Percentiles rank a stretch among this genome's conserved stretches.
phyloP scores from a whole-genome alignment of 345 rosid species.

The Rhodomyrtus tomentosa region DNA sequence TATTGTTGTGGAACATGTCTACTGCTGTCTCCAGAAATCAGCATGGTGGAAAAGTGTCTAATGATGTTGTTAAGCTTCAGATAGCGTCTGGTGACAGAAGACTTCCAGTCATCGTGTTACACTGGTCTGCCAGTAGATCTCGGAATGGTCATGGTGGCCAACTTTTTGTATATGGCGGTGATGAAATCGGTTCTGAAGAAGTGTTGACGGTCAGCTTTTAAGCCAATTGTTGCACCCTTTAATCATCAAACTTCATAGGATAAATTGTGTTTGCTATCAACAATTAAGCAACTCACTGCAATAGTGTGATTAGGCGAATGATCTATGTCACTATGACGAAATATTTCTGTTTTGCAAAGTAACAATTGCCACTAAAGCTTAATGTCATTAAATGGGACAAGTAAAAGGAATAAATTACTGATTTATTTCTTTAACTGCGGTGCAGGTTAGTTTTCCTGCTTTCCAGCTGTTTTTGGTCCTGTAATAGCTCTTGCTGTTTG shows the following conservation, averaged over 20 bases:
- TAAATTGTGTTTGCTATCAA: neutral
- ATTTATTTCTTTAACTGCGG: neutral
- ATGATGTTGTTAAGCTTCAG: conserved; percentile 54
- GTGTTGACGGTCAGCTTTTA: conserved; percentile 43
- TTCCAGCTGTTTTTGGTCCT: neutral
- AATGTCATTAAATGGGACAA: neutral
- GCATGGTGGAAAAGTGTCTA: conserved; percentile 27
- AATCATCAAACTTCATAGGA: neutral
- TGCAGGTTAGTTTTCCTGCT: neutral
- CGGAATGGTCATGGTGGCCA: conserved; percentile 38
- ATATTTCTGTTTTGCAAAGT: neutral
- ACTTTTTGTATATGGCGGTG: conserved; percentile 80
- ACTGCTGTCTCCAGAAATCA: conserved; percentile 20
- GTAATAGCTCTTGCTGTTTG: neutral
- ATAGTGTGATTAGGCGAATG: neutral
- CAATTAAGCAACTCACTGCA: neutral
- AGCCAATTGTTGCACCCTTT: neutral
- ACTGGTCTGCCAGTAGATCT: conserved; percentile 44
- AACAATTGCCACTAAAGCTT: neutral
- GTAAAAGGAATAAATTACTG: neutral
- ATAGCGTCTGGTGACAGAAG: conserved; percentile 60
- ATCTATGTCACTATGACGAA: neutral
- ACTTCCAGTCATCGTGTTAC: conserved; percentile 71
- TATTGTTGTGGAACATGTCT: conserved; percentile 59
- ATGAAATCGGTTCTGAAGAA: conserved; percentile 76